phyloP scores from a whole-genome alignment of 2,329 filamentous ascomycete species.

The Fusarium cicatricum region DNA sequence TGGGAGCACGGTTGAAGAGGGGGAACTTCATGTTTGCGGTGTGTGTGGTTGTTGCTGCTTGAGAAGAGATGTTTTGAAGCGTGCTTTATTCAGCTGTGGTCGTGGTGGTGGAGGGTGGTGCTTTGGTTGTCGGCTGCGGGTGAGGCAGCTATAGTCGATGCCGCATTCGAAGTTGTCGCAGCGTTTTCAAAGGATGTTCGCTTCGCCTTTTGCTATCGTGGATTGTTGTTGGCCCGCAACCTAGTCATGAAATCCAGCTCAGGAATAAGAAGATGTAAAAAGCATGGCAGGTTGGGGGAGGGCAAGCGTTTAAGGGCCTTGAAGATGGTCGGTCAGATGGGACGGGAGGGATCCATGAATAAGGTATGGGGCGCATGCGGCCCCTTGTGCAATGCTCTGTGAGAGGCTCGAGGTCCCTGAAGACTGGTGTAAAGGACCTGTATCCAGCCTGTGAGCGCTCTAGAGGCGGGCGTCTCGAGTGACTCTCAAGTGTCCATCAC shows the following conservation, averaged over 20 bases:
- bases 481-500: constrained; percentile 29
- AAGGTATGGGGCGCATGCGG: background rate
- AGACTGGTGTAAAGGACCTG: constrained; percentile 24
- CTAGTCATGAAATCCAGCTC: constrained; percentile 14
- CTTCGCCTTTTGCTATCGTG: constrained; percentile 11
- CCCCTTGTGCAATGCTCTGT: constrained; percentile 17
- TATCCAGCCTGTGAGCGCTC: constrained; percentile 27
- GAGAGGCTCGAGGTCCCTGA: constrained; percentile 17
- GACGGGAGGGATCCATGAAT: constrained; percentile 11
- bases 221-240: constrained; percentile 24
- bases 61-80: too few relatives aligned
- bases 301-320: constrained; percentile 42
- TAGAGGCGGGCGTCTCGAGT: constrained; percentile 33
- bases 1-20: constrained; percentile 16
- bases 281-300: constrained; percentile 33
- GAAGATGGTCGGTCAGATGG: constrained; percentile 27
- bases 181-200: background rate
- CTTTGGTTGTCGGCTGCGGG: constrained; percentile 27
- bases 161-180: constrained; percentile 25
- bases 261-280: constrained; percentile 11
- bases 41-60: background rate
- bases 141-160: constrained; percentile 31
- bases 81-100: too few relatives aligned
- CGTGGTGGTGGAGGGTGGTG: background rate
- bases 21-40: constrained; percentile 37